A percentile compares a stretch with the other conserved stretches of the same genome.
Evolutionary conservation across 2,329 filamentous ascomycete genomes (phyloP).

Genomic region (Trichocomaceae sp.): DNA sequence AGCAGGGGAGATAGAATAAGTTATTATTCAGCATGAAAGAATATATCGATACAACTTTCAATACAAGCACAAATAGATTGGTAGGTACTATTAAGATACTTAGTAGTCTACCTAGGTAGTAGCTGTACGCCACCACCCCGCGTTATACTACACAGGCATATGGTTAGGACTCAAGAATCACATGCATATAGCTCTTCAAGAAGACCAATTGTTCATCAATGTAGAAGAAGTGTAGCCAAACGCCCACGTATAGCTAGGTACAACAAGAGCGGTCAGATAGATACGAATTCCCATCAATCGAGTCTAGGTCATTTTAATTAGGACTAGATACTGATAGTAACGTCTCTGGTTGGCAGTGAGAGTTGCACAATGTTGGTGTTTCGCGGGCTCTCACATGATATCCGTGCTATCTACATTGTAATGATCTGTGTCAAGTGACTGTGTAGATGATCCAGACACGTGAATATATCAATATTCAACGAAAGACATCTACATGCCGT

Average conservation of each 20-base stretch:
- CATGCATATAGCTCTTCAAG: neutral
- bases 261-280: no score
- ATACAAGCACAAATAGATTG: neutral
- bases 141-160: neutral
- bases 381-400: neutral
- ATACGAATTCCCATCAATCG: no score
- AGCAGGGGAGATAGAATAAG: no score
- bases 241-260: neutral
- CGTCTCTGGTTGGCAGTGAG: neutral
- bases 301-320: neutral
- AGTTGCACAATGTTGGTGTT: neutral
- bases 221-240: neutral
- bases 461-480: neutral
- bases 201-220: neutral
- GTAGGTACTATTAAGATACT: neutral
- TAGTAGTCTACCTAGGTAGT: no score
- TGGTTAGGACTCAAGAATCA: neutral
- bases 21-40: no score
- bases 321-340: neutral
- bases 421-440: no score
- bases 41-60: neutral
- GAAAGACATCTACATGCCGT: no score
- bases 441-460: neutral
- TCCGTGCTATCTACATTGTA: neutral
- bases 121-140: no score